Conservation (phyloP, 345 rosid species). For the Eucalyptus caleyi region DNA sequence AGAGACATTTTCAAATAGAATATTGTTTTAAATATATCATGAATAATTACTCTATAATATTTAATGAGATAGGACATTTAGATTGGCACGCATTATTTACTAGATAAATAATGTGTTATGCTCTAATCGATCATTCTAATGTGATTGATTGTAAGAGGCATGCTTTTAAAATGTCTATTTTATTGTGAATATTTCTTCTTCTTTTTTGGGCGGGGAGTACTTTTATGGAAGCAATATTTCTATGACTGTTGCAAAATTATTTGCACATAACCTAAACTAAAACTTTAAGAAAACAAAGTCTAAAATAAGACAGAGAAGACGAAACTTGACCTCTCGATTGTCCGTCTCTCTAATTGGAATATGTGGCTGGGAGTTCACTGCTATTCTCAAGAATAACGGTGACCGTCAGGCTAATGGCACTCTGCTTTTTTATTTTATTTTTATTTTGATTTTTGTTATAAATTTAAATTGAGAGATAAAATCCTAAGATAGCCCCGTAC, state of each 20-base stretch:
- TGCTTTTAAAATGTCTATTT: no score
- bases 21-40: no score
- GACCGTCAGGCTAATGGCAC: not conserved
- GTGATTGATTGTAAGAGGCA: no score
- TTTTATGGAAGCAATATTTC: not conserved
- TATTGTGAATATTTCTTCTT: no score
- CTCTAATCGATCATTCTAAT: no score
- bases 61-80: no score
- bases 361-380: not conserved
- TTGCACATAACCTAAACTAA: not conserved
- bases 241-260: not conserved
- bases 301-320: no score
- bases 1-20: no score
- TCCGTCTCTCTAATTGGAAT: not conserved
- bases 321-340: not conserved
- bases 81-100: not conserved
- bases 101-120: not conserved
- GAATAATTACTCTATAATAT: rapidly evolving
- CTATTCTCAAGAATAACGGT: not conserved
- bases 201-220: not conserved
- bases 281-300: not conserved
- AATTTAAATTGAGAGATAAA: no score
- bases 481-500: no score
- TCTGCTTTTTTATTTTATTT: no score
- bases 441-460: no score